Conservation (phyloP, 257 asterid genomes). For the Ocimum tenuiflorum region DNA sequence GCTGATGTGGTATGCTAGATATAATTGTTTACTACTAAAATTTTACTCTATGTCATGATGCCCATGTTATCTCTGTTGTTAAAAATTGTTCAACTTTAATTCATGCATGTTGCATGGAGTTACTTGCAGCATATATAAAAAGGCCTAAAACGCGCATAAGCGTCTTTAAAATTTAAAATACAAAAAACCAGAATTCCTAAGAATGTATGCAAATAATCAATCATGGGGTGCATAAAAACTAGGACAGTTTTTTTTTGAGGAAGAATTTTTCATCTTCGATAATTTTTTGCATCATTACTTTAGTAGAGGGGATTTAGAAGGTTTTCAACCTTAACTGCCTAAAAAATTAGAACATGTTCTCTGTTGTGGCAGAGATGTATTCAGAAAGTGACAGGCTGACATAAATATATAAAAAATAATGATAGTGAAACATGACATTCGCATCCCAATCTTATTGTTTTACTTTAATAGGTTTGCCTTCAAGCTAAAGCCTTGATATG, state of each 20-base stretch:
- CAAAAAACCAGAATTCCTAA: no score
- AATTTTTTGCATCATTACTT: background rate
- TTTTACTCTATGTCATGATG: background rate
- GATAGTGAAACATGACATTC: no score
- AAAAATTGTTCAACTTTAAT: background rate
- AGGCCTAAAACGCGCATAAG: no score
- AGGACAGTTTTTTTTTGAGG: no score
- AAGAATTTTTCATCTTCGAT: background rate
- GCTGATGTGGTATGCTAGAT: conserved; percentile 78
- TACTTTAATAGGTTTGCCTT: background rate
- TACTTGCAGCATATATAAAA: background rate
- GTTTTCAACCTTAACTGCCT: background rate
- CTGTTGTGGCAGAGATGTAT: background rate
- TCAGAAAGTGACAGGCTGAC: background rate
- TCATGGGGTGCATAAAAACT: no score
- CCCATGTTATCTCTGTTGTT: background rate
- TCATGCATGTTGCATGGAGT: background rate
- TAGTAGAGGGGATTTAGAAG: background rate
- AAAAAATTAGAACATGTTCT: background rate
- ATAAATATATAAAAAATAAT: background rate
- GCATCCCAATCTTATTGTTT: background rate
- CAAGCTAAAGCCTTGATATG: background rate
- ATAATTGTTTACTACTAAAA: background rate
- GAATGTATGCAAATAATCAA: no score
- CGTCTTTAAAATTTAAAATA: no score